These are phyloP conservation scores for Paramecium octaurelia DNA, from an alignment of 73 alveolate genomes.

Conservation along the genomic window DNA sequence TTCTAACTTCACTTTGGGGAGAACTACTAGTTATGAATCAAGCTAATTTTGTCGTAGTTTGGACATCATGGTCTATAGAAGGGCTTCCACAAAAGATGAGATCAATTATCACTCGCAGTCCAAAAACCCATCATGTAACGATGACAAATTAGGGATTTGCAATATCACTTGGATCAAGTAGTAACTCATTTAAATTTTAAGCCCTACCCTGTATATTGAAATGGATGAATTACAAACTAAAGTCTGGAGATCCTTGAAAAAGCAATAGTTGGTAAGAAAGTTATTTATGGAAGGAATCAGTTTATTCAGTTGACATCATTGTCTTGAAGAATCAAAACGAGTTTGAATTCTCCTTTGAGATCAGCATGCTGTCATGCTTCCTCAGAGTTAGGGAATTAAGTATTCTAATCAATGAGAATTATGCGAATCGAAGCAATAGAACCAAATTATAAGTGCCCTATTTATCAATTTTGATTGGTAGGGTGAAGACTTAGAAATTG, in stretches of 20 bases:
- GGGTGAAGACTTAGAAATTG: constrained; percentile 6
- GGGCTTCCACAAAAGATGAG: constrained; percentile 3
- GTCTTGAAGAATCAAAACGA: neutral
- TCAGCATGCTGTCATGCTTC: neutral
- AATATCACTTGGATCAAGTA: neutral
- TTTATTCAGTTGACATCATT: neutral
- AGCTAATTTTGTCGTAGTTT: neutral
- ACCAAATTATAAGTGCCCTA: neutral
- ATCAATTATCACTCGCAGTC: neutral
- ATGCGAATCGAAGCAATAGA: neutral
- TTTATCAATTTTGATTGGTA: neutral
- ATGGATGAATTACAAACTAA: neutral
- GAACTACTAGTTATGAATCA: constrained; percentile 16
- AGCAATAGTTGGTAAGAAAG: neutral
- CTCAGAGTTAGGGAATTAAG: neutral
- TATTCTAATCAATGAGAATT: neutral
- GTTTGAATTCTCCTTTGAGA: neutral
- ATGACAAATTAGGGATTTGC: neutral
- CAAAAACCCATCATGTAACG: neutral
- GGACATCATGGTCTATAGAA: neutral
- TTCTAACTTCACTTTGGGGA: neutral
- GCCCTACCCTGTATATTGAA: neutral
- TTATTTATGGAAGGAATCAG: neutral
- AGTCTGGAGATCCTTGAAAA: neutral
- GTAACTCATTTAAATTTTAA: neutral